Conservation (phyloP, 2,329 filamentous ascomycete genomes). For the Orbilia javanica region DNA sequence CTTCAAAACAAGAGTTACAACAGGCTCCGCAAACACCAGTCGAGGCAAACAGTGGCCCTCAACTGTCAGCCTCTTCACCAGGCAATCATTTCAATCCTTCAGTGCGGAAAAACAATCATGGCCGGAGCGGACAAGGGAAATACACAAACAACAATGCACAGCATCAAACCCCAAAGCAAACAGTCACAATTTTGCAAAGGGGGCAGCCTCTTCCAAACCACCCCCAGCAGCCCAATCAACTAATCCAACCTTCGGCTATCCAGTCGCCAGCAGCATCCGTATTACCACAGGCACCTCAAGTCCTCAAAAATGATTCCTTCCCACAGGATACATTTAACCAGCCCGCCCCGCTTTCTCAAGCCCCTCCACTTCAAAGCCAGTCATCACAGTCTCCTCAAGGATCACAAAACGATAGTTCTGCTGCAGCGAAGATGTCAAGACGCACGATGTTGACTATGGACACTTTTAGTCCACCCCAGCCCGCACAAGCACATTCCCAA, state of each 20-base stretch:
- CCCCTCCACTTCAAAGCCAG: not conserved
- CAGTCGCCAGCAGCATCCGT: not conserved
- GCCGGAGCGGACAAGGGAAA: conserved; percentile 36
- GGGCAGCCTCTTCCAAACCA: conserved; percentile 49
- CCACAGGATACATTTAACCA: not conserved
- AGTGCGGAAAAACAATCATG: conserved; percentile 34
- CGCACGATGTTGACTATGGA: conserved; percentile 58
- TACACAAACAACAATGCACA: conserved; percentile 27
- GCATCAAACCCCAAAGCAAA: conserved; percentile 34
- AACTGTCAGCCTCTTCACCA: conserved; percentile 17
- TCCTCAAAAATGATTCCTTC: not conserved
- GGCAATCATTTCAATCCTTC: conserved; percentile 56
- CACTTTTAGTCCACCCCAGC: conserved; percentile 52
- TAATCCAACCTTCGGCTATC: not conserved
- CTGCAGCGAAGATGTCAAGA: conserved; percentile 43
- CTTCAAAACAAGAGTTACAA: conserved; percentile 45
- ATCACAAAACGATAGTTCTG: conserved; percentile 29
- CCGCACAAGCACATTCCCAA: conserved; percentile 57
- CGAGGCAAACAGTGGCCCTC: conserved; percentile 26
- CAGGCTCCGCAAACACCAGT: conserved; percentile 25
- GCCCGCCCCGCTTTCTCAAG: not conserved
- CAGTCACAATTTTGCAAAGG: conserved; percentile 46
- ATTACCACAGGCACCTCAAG: conserved; percentile 18
- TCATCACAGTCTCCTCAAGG: conserved; percentile 14
- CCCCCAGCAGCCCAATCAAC: not conserved